Percentiles rank a stretch among this genome's conserved stretches.
Conservation (phyloP, 2,329 filamentous ascomycete species). For the Penicillium frequentans region DNA sequence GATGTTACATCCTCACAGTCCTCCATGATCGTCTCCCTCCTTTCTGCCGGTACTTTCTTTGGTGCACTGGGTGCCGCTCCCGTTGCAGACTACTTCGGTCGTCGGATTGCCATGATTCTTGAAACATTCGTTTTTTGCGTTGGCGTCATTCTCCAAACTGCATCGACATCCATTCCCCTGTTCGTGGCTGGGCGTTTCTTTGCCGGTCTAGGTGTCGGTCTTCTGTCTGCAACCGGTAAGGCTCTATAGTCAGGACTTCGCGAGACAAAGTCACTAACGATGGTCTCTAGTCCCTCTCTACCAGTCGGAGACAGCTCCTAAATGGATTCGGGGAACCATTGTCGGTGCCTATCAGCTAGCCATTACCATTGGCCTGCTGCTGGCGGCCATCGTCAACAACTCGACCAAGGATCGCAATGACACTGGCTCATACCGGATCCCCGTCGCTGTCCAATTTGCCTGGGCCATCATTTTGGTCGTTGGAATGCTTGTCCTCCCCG, state of each 20-base stretch:
- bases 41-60: conserved; percentile 70
- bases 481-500: conserved; percentile 74
- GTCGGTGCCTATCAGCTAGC: conserved; percentile 79
- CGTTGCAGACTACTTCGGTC: conserved; percentile 37
- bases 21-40: conserved; percentile 23
- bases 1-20: conserved; percentile 54
- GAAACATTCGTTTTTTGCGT: conserved; percentile 35
- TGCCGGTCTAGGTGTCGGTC: conserved; percentile 64
- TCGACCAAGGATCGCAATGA: conserved; percentile 62
- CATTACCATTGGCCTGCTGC: conserved; percentile 73
- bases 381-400: conserved; percentile 73
- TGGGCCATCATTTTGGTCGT: conserved; percentile 73
- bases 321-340: conserved; percentile 72
- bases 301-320: conserved; percentile 75
- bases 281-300: conserved; percentile 53
- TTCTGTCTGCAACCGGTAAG: conserved; percentile 74
- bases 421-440: conserved; percentile 72
- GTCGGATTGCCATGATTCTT: conserved; percentile 43
- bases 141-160: conserved; percentile 37
- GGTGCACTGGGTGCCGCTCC: conserved; percentile 52
- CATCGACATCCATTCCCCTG: conserved; percentile 30
- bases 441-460: conserved; percentile 74
- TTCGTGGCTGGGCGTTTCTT: conserved; percentile 54
- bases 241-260: background rate
- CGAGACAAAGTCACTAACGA: background rate